Conservation (phyloP, 2,329 filamentous ascomycete genomes). For the Anisogramma anomala region DNA sequence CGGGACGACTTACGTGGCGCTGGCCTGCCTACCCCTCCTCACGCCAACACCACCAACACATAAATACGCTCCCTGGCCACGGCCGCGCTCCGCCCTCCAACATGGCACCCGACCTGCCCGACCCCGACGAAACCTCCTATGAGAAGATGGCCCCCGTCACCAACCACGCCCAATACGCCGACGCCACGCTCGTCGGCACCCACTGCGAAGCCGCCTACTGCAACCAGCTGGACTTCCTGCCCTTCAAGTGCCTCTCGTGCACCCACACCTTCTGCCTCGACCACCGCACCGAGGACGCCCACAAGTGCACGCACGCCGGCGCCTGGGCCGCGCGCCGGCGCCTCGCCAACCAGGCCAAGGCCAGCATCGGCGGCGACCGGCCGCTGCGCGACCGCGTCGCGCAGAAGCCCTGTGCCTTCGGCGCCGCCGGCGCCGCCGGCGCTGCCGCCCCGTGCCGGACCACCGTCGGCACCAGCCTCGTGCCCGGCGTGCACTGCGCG, state of each 20-base stretch:
- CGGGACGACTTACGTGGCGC: conserved; percentile 5
- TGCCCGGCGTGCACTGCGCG: conserved; percentile 58
- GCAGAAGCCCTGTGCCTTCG: conserved; percentile 55
- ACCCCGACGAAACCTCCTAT: conserved; percentile 41
- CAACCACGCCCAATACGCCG: conserved; percentile 28
- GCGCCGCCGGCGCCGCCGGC: conserved; percentile 14
- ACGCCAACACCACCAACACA: background rate
- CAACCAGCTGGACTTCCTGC: conserved; percentile 90
- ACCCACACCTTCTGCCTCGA: conserved; percentile 79
- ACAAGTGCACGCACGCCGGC: conserved; percentile 52
- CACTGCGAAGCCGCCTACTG: conserved; percentile 91
- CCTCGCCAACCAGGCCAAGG: conserved; percentile 39
- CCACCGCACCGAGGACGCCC: conserved; percentile 75
- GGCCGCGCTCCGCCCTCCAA: conserved; percentile 15
- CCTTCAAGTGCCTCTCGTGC: conserved; percentile 88
- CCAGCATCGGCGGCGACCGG: conserved; percentile 42
- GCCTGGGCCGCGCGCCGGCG: conserved; percentile 51
- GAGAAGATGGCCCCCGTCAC: conserved; percentile 55
- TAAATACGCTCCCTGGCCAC: background rate
- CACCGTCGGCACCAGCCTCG: conserved; percentile 55
- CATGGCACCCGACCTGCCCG: conserved; percentile 41
- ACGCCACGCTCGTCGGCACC: conserved; percentile 74
- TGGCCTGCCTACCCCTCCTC: conserved; percentile 5
- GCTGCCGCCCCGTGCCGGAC: conserved; percentile 59
- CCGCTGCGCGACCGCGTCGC: conserved; percentile 41